Base-by-base conservation (phyloP, 108 stramenopile species). In the Nitzschia sp. region DNA sequence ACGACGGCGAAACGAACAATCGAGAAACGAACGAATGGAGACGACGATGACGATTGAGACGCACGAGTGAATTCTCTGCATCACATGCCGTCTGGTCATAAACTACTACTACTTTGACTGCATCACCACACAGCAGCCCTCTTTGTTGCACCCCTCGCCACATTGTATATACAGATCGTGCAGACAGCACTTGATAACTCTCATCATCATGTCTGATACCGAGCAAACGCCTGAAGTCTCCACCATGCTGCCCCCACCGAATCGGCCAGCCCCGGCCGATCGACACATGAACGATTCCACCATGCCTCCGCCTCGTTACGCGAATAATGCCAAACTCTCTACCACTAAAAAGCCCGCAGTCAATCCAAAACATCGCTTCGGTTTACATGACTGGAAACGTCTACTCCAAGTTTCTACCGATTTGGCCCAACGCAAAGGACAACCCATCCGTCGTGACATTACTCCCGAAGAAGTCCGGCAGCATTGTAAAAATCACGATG, bases 361-460 rank as follows among this genome's bases (percentile, higher is more conserved):
- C 59, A 74, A 74, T 35, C 48, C 45, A 15, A 0, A 66, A 28
- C 46, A 51, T 5, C 68, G 63, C 21, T 95, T 95, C 68, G 87
- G 87, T 25, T 72, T 95, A 25, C 65, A 76, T 57, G 93, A 97
- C 62, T 97, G 96, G 96, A 79, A 78, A 35, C 85, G 58, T 0
- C 65, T 97, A 30, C 66, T 82, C 11, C 56, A 57, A 0, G 35
- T n/a, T 18, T 64, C 91, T 30, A 82, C 73, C 4, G 88, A 93
- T 70, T 68, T 93, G 45, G 78, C 91, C 36, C 87, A 85, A 66
- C 88, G 79, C 6, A 59, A 64, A 11, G 92, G 90, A 32, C 27
- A 59, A 32, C 84, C 88, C 2, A 46, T 90, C n/a, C 82, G 95
- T 1, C 62, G 64, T 24, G 71, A 75, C 48, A 92, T 95, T 25